phyloP scores from a whole-genome alignment of 140 eudicot species.

The Oenanthe javanica region DNA sequence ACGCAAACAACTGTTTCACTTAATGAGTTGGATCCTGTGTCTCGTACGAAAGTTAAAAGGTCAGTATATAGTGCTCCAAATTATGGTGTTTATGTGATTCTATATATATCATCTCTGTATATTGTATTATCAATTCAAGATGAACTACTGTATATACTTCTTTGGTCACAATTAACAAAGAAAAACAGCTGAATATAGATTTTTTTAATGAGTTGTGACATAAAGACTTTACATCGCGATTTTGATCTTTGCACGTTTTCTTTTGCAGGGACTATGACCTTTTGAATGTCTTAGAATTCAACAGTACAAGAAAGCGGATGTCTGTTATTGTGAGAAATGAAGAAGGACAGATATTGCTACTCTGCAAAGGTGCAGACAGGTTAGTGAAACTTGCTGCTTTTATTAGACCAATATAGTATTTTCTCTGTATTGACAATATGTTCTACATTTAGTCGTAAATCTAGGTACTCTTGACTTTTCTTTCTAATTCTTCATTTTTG shows the following conservation, averaged over 20 bases:
- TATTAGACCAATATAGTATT: neutral
- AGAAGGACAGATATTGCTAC: constrained; percentile 56
- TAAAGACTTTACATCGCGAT: neutral
- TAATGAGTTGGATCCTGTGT: constrained; percentile 51
- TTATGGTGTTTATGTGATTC: neutral
- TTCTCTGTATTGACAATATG: neutral
- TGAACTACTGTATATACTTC: neutral
- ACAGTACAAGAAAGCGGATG: constrained; percentile 86
- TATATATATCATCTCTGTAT: neutral
- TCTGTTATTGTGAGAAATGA: constrained; percentile 77
- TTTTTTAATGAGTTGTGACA: neutral
- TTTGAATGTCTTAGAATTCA: constrained; percentile 74
- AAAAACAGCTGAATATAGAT: neutral
- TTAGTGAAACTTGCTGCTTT: constrained; percentile 15
- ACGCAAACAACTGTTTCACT: constrained; percentile 69
- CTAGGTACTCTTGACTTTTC: neutral
- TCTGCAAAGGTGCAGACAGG: constrained; percentile 90
- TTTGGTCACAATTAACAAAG: neutral
- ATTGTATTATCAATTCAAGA: neutral
- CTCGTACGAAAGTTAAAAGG: constrained; percentile 63
- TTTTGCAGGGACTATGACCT: constrained; percentile 57
- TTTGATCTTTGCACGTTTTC: neutral
- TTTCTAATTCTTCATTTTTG: constrained; percentile 7
- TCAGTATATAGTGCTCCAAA: constrained; percentile 13
- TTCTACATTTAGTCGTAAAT: neutral